Conservation (phyloP, 768 basidiomycete genomes). For the Tricholoma sp. region DNA sequence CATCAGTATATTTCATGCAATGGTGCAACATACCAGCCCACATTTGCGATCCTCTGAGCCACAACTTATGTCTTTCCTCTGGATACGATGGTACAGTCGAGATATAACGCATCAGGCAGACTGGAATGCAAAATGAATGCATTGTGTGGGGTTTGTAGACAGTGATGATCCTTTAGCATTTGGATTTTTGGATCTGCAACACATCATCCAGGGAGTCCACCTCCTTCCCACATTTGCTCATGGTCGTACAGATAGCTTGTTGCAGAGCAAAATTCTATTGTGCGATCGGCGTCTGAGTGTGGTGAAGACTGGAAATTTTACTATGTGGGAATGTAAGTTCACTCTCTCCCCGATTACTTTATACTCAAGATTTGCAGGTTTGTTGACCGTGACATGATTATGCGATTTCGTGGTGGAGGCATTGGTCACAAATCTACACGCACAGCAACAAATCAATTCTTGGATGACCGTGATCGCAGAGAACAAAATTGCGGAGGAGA, state of each 20-base stretch:
- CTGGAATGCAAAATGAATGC: constrained; percentile 16
- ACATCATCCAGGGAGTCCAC: background rate
- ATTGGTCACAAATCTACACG: background rate
- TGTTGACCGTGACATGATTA: background rate
- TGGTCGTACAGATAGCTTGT: background rate
- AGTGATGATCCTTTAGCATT: background rate
- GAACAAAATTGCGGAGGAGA: background rate
- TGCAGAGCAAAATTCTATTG: background rate
- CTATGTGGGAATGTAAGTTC: background rate
- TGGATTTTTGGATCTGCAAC: background rate
- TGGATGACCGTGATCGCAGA: background rate
- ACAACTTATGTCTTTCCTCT: constrained; percentile 23
- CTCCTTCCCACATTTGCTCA: background rate
- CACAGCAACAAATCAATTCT: background rate
- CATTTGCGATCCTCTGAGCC: background rate
- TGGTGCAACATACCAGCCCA: constrained; percentile 12
- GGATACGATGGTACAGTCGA: background rate
- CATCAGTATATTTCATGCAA: constrained; percentile 19
- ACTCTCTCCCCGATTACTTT: background rate
- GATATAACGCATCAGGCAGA: constrained; percentile 22
- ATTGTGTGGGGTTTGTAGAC: constrained; percentile 26
- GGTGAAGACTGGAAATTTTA: background rate
- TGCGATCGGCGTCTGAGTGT: background rate
- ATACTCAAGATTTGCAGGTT: background rate
- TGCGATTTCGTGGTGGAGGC: background rate